Evolutionary conservation across 257 asterid genomes (phyloP).

Genomic region (Jacaranda copaia): DNA sequence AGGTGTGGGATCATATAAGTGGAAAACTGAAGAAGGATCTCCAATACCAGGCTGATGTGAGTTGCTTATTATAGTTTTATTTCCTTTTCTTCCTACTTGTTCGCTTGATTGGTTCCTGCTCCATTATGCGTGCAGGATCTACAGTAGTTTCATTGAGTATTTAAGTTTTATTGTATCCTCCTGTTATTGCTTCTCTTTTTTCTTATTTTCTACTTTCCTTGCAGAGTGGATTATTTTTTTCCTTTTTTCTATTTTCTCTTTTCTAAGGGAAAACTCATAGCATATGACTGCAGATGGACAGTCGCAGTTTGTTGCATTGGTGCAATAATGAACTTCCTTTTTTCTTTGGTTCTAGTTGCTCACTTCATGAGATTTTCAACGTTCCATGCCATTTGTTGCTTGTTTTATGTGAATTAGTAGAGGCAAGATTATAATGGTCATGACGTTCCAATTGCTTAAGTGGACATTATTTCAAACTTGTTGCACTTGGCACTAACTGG

Average conservation of each 20-base stretch:
- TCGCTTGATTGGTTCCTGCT: conserved; percentile 12
- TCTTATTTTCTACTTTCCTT: not conserved
- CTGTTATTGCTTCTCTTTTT: conserved; percentile 4
- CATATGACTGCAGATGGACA: not conserved
- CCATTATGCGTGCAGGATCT: conserved; percentile 10
- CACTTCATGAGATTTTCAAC: not conserved
- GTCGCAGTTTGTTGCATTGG: not conserved
- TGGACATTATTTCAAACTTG: not conserved
- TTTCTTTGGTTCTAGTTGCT: not conserved
- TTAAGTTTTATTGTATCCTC: not conserved
- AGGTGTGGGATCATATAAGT: conserved; percentile 99
- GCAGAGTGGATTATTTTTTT: not conserved
- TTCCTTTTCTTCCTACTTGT: not conserved
- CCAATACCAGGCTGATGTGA: conserved; percentile 97
- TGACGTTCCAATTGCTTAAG: conserved; percentile 17
- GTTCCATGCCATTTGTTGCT: conserved; percentile 5
- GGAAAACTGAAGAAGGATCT: conserved; percentile 98
- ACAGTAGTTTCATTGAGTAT: not conserved
- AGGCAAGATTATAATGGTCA: not conserved
- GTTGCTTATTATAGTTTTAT: conserved; percentile 37
- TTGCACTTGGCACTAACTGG: conserved; percentile 32
- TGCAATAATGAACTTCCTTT: not conserved
- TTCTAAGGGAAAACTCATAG: not conserved
- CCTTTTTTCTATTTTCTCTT: too few relatives aligned
- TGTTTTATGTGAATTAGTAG: not conserved